These are phyloP conservation scores for Hippophae tibetana DNA, from an alignment of 306 rosid genomes.

Conservation along the genomic window DNA sequence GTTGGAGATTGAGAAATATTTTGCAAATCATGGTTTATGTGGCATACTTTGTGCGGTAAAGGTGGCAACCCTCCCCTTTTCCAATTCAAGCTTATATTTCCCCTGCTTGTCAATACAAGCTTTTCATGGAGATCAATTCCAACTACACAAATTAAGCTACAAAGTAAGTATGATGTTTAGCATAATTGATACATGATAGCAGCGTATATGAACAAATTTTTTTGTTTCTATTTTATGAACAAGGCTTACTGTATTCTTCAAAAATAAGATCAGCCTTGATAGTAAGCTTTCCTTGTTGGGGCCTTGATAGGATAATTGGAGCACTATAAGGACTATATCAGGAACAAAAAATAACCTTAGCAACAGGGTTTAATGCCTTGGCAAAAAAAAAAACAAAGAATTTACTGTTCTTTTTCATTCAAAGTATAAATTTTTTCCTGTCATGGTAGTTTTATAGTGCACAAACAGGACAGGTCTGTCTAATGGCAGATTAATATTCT, in stretches of 20 bases:
- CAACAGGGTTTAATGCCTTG: neutral
- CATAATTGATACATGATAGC: constrained; percentile 1
- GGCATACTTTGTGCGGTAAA: constrained; percentile 33
- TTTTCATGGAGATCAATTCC: constrained; percentile 77
- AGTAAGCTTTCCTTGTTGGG: constrained; percentile 61
- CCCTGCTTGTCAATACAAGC: constrained; percentile 38
- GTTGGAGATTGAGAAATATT: constrained; percentile 24
- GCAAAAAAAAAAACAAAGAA: neutral
- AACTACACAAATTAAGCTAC: constrained; percentile 39
- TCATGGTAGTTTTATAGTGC: neutral
- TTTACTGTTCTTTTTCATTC: neutral
- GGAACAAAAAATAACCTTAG: constrained; percentile 15
- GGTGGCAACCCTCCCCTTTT: constrained; percentile 33
- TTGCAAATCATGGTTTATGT: constrained; percentile 45
- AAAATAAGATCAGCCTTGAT: constrained; percentile 68
- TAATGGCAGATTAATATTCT: neutral
- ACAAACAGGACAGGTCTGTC: neutral
- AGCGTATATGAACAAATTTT: constrained; percentile 3
- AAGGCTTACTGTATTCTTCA: constrained; percentile 68
- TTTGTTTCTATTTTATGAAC: constrained; percentile 13
- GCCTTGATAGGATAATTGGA: constrained; percentile 46
- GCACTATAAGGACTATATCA: constrained; percentile 73
- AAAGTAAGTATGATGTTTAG: constrained; percentile 4
- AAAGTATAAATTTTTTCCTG: neutral
- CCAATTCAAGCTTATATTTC: constrained; percentile 25